These are phyloP conservation scores for Phytophthora citricola DNA, from an alignment of 352 stramenopile genomes.

Conservation along the genomic window DNA sequence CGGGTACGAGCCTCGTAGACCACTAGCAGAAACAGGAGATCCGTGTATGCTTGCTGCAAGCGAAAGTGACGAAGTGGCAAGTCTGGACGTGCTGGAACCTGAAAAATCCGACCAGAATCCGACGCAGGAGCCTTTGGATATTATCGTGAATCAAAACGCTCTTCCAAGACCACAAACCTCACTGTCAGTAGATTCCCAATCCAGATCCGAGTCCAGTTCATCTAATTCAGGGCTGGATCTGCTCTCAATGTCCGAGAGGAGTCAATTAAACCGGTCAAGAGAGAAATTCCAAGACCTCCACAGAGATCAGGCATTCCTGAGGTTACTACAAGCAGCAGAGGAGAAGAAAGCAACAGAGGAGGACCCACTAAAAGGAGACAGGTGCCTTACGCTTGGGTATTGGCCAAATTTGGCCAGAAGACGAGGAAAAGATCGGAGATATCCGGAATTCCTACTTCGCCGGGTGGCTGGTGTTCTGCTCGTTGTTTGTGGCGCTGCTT, in stretches of 20 bases:
- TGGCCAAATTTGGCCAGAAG: constrained; percentile 33
- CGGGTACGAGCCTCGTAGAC: constrained; percentile 16
- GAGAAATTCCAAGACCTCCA: constrained; percentile 21
- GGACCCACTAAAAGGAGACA: neutral
- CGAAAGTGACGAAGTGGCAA: constrained; percentile 28
- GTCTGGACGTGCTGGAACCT: constrained; percentile 34
- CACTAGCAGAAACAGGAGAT: constrained; percentile 20
- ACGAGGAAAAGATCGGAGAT: constrained; percentile 45
- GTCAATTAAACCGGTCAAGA: constrained; percentile 13
- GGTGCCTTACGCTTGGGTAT: constrained; percentile 36
- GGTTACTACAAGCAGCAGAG: constrained; percentile 1
- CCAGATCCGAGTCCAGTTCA: constrained; percentile 5
- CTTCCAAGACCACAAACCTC: neutral
- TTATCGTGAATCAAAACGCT: constrained; percentile 7
- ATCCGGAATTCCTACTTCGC: constrained; percentile 80
- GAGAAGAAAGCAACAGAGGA: neutral
- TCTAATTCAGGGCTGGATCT: constrained; percentile 21
- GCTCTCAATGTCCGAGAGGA: constrained; percentile 20
- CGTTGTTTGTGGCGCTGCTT: constrained; percentile 52
- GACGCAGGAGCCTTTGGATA: constrained; percentile 6
- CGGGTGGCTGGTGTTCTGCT: constrained; percentile 70
- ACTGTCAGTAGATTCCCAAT: constrained; percentile 9
- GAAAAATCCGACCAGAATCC: constrained; percentile 10
- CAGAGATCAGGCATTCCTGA: constrained; percentile 9
- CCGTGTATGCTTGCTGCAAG: constrained; percentile 32